A percentile compares a stretch with the other conserved stretches of the same genome.
Evolutionary conservation across 306 rosid genomes (phyloP).

Genomic region (Betula pendula): DNA sequence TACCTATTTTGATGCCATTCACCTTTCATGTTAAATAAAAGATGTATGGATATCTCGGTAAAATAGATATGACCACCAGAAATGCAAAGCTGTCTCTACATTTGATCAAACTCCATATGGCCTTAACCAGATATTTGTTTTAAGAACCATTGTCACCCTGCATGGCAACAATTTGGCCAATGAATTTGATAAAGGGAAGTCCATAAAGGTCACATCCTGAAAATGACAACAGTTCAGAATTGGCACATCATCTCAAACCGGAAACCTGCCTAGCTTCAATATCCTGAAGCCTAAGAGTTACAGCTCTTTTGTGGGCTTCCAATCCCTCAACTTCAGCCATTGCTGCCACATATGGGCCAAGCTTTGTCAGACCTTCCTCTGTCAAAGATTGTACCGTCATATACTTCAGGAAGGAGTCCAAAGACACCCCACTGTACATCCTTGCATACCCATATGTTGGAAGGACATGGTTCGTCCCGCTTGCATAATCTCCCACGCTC

Average conservation of each 20-base stretch:
- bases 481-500: slow-evolving; percentile 97
- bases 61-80: no score
- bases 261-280: slow-evolving; percentile 72
- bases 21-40: no score
- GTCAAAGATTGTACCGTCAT: slow-evolving; percentile 94
- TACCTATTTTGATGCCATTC: no score
- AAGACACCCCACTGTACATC: slow-evolving; percentile 93
- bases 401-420: slow-evolving; percentile 91
- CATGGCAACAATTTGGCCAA: no score
- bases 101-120: no score
- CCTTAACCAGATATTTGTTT: no score
- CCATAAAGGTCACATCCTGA: neutral
- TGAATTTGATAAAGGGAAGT: no score
- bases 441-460: slow-evolving; percentile 97
- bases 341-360: slow-evolving; percentile 83
- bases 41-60: no score
- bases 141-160: no score
- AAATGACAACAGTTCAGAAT: neutral
- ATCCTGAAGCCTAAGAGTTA: slow-evolving; percentile 87
- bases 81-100: no score
- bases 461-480: slow-evolving; percentile 98
- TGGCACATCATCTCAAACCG: slow-evolving; percentile 38
- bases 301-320: slow-evolving; percentile 93
- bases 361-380: slow-evolving; percentile 83
- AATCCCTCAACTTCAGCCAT: slow-evolving; percentile 98